A percentile compares a stretch with the other conserved stretches of the same genome.
phyloP scores from a whole-genome alignment of 208 protist genomes.

The Naegleria gruberi region DNA sequence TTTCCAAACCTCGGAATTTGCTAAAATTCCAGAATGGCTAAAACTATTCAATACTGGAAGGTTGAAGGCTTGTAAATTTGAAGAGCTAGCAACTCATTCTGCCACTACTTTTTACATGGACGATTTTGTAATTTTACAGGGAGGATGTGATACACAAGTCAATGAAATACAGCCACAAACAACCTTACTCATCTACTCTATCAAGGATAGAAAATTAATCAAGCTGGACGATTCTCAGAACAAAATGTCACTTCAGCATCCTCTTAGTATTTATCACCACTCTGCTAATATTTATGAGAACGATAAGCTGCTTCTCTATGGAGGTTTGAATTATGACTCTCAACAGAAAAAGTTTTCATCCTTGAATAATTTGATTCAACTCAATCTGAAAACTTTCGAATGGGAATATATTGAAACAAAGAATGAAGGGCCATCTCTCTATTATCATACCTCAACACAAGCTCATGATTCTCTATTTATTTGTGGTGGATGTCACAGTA shows the following conservation, averaged over 20 bases:
- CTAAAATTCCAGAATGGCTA: background rate
- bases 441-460: background rate
- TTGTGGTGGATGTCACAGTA: background rate
- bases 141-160: background rate
- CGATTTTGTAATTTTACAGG: background rate
- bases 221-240: background rate
- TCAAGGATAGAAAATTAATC: background rate
- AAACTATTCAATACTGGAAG: background rate
- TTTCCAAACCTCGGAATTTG: background rate
- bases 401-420: background rate
- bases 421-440: background rate
- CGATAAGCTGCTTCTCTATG: background rate
- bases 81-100: background rate
- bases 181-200: background rate
- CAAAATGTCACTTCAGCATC: background rate
- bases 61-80: background rate
- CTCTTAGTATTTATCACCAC: background rate
- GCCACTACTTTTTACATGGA: background rate
- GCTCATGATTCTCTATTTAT: background rate
- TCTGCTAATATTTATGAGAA: background rate
- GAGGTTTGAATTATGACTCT: background rate
- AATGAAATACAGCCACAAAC: background rate
- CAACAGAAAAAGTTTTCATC: background rate
- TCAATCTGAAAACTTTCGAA: background rate
- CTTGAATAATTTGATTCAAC: background rate